These are phyloP conservation scores for Quercus aquifolioides DNA, from an alignment of 306 rosid species.

Conservation along the genomic window DNA sequence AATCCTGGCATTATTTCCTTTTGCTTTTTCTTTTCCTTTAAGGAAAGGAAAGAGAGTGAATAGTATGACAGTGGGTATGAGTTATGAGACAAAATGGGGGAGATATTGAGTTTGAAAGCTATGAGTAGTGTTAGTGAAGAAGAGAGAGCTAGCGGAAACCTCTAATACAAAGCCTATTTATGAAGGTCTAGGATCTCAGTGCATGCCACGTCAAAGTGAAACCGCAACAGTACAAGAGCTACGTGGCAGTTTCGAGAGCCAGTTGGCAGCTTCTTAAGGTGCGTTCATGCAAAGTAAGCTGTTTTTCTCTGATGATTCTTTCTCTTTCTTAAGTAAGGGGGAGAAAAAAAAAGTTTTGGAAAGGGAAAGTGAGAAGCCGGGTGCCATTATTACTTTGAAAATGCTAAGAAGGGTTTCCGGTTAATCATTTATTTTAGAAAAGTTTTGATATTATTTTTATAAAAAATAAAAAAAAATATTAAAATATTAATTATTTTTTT, in stretches of 20 bases:
- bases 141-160: constrained; percentile 28
- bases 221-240: constrained; percentile 18
- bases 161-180: constrained; percentile 37
- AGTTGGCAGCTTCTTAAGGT: constrained; percentile 28
- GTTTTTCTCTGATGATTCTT: not conserved
- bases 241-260: constrained; percentile 47
- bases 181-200: constrained; percentile 30
- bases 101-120: not conserved
- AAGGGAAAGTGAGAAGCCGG: no score
- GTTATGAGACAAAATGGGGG: no score
- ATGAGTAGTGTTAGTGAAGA: constrained; percentile 10
- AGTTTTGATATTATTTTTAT: no score
- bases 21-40: not conserved
- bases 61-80: no score
- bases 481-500: no score
- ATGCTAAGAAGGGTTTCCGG: no score
- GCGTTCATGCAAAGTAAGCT: constrained; percentile 33
- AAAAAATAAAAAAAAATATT: no score
- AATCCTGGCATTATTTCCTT: constrained; percentile 19
- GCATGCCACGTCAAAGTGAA: constrained; percentile 58
- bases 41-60: no score
- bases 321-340: not conserved
- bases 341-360: not conserved
- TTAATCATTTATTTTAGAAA: no score
- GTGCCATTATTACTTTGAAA: not conserved